These are phyloP conservation scores for Fomitopsis pinicola DNA, from an alignment of 1,284 basidiomycete species.

Conservation along the genomic window DNA sequence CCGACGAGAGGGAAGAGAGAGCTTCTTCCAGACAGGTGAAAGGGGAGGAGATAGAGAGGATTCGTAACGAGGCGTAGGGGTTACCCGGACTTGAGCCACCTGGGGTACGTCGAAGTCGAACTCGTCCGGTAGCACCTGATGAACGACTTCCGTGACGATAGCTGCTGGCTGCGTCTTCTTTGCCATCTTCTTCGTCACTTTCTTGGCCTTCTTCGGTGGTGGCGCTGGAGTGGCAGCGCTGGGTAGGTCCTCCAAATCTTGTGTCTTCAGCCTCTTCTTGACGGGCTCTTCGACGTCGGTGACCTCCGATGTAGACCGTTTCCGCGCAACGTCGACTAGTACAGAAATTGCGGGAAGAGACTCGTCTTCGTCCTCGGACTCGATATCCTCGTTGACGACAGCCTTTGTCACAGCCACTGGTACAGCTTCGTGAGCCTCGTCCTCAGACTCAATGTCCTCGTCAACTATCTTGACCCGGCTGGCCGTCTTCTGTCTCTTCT, in stretches of 20 bases:
- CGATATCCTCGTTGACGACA: slow-evolving; percentile 29
- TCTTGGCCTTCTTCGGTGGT: slow-evolving; percentile 31
- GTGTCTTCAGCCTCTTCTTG: slow-evolving; percentile 28
- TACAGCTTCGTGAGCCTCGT: slow-evolving; percentile 25
- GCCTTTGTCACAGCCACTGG: no score
- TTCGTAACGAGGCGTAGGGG: slow-evolving; percentile 34
- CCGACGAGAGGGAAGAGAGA: slow-evolving; percentile 37
- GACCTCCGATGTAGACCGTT: slow-evolving; percentile 25
- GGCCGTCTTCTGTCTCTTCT: slow-evolving; percentile 43
- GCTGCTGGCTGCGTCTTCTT: slow-evolving; percentile 31
- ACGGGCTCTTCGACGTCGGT: slow-evolving; percentile 28
- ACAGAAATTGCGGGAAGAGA: slow-evolving; percentile 2
- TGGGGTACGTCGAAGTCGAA: slow-evolving; percentile 46
- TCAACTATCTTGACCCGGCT: slow-evolving; percentile 23
- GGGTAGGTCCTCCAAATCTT: slow-evolving; percentile 33
- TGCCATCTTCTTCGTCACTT: slow-evolving; percentile 31
- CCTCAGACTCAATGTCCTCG: slow-evolving; percentile 41
- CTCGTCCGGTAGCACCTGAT: slow-evolving; percentile 49
- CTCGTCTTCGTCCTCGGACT: slow-evolving; percentile 41
- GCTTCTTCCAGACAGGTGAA: slow-evolving; percentile 20
- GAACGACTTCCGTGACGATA: slow-evolving; percentile 30
- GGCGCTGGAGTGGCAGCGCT: slow-evolving; percentile 21
- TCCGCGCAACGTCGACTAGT: slow-evolving; percentile 13
- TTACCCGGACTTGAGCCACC: slow-evolving; percentile 46
- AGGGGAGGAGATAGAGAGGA: slow-evolving; percentile 39